phyloP scores from a whole-genome alignment of 345 rosid species.

The Lepidium sativum region DNA sequence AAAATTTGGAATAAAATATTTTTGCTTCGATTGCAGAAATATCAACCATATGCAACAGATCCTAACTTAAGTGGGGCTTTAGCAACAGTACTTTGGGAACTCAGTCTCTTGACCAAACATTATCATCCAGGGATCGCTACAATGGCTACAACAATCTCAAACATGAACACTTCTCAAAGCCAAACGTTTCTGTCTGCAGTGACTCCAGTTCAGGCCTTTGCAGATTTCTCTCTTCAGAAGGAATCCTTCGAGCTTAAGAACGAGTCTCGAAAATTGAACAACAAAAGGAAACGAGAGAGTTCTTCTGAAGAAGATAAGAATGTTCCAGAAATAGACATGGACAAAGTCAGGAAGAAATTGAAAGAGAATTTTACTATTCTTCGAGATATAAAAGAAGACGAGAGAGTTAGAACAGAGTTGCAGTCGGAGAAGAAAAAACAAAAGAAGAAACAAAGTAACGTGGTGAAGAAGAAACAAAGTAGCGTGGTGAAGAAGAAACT shows the following conservation, averaged over 20 bases:
- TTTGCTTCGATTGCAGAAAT: constrained; percentile 42
- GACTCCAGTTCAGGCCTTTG: constrained; percentile 75
- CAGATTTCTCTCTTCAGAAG: constrained; percentile 43
- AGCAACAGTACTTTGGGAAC: constrained; percentile 92
- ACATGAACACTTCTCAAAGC: constrained; percentile 50
- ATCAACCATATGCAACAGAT: constrained; percentile 72
- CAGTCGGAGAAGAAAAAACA: constrained; percentile 37
- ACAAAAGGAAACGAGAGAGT: constrained; percentile 49
- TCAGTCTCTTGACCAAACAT: constrained; percentile 66
- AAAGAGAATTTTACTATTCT: constrained; percentile 45
- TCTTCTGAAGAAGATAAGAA: constrained; percentile 5
- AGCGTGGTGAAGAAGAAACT: constrained; percentile 30
- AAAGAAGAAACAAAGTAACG: constrained; percentile 28
- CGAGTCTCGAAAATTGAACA: constrained; percentile 30
- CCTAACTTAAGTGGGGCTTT: constrained; percentile 93
- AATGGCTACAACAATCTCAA: constrained; percentile 46
- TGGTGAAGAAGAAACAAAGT: constrained; percentile 30
- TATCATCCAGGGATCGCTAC: constrained; percentile 69
- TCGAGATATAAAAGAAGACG: constrained; percentile 45
- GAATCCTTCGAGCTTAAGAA: constrained; percentile 42
- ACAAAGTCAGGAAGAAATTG: constrained; percentile 44
- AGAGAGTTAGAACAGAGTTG: constrained; percentile 43
- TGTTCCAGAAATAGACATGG: constrained; percentile 29
- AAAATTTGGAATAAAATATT: not conserved
- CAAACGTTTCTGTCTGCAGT: constrained; percentile 43